Base-by-base conservation (phyloP, 164 flowering plant genomes). In the Nelumbo lutea region DNA sequence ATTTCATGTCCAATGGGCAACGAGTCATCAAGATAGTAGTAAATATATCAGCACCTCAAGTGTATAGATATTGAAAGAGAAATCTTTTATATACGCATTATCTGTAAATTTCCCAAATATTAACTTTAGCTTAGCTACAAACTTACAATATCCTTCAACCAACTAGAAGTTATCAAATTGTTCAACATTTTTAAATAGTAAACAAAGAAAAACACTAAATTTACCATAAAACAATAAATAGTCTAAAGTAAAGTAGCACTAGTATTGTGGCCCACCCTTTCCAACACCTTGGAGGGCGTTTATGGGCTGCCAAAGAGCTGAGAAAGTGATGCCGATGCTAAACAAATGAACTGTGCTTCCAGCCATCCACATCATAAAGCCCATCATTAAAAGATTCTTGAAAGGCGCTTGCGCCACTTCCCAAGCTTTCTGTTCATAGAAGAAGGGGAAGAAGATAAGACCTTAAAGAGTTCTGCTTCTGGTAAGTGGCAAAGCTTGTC, bases 341-440 rank as follows among this genome's bases (percentile, higher is more conserved):
- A 96, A 96, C 69, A 96, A 82, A 75, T 96, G 98, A 56, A 96
- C 99, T 1, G 99, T 93, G 77, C 76, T 96, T 70, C 99, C 99
- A 77, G 99, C 93, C 99, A 96, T 96, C 99, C 99, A 96, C 99
- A 96, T 96, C 99, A 96, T 96, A 83, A 96, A 96, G 38, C 90
- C 98, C 99, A 96, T 89, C 99, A 96, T 96, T 8, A 87, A 44
- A 81, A 96, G 84, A 79, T 96, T 96, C 90, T 90, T 96, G 50
- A 87, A 72, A 58, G 99, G 99, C 41, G 97, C 86, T 76, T 90
- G 98, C 43, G 99, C 99, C 72, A 96, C 90, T 78, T 96, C 99
- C 99, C 99, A 96, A 61, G 99, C 99, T 96, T 96, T 96, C 98
- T 96, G 73, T 73, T 73, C 75, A 81, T 9, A 65, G 59, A 48